Percentiles rank a stretch among this genome's conserved stretches.
These are phyloP conservation scores for Melaleuca quinquenervia DNA, from an alignment of 345 rosid species.

Conservation along the genomic window DNA sequence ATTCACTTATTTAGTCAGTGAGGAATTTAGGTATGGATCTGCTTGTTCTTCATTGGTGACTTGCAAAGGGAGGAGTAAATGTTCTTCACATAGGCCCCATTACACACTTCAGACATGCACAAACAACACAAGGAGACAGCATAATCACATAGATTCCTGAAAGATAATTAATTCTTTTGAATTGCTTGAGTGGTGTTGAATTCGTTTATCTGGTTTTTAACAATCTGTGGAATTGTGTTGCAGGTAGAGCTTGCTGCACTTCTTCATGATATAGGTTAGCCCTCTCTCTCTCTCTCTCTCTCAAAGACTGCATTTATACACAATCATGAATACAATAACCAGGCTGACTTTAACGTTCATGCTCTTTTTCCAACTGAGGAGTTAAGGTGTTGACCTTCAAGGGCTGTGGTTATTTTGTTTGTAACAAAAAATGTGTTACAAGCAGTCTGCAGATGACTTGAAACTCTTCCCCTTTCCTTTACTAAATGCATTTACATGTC, in stretches of 20 bases:
- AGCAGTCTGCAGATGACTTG: neutral
- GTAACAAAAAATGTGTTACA: neutral
- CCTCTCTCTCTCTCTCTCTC: neutral
- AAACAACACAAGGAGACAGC: neutral
- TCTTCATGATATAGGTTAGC: constrained; percentile 74
- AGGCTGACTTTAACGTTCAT: neutral
- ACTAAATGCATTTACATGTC: neutral
- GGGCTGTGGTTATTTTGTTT: neutral
- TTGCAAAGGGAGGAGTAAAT: neutral
- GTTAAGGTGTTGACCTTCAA: neutral
- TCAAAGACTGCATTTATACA: neutral
- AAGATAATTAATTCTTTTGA: neutral
- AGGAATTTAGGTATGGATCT: neutral
- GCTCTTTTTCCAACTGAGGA: neutral
- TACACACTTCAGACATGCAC: neutral
- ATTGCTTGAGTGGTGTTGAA: neutral
- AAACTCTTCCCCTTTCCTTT: neutral
- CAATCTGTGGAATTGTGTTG: neutral
- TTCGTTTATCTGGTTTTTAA: neutral
- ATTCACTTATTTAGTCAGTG: neutral
- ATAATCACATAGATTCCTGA: neutral
- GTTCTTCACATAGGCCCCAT: neutral
- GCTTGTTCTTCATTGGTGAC: neutral
- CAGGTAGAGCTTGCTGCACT: constrained; percentile 89
- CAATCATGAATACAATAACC: neutral